phyloP scores from a whole-genome alignment of 2,329 filamentous ascomycete species.

The Blumeriella jaapii region DNA sequence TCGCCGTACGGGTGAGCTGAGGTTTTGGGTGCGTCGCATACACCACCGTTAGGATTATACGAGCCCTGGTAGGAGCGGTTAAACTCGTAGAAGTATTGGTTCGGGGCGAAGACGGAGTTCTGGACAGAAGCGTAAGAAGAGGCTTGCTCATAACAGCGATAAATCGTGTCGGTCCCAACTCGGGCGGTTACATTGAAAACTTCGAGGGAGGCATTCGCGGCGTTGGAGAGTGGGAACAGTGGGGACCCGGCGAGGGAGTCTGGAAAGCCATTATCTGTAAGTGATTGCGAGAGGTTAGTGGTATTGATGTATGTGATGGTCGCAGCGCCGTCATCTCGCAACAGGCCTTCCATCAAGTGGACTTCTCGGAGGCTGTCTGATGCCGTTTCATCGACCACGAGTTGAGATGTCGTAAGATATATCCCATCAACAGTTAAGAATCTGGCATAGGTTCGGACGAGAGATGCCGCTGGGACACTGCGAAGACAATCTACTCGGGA shows the following conservation, averaged over 20 bases:
- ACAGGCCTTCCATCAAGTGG: conserved; percentile 25
- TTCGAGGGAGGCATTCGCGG: conserved; percentile 13
- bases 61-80: conserved; percentile 26
- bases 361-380: conserved; percentile 13
- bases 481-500: conserved; percentile 17
- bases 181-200: conserved; percentile 27
- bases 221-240: conserved; percentile 14
- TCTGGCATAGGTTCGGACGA: conserved; percentile 8
- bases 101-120: conserved; percentile 23
- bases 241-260: conserved; percentile 6
- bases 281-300: conserved; percentile 8
- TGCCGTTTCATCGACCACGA: conserved; percentile 8
- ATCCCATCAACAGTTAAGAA: conserved; percentile 24
- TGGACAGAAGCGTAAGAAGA: conserved; percentile 21
- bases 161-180: conserved; percentile 23
- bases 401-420: conserved; percentile 18
- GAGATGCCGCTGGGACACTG: conserved; percentile 7
- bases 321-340: conserved; percentile 27
- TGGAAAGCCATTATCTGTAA: conserved; percentile 9
- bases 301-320: conserved; percentile 18
- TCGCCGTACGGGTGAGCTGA: conserved; percentile 23
- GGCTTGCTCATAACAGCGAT: conserved; percentile 25
- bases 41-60: conserved; percentile 14
- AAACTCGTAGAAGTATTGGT: conserved; percentile 27
- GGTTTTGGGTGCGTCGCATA: conserved; percentile 20